Evolutionary conservation across 805 yeast genomes (phyloP), one percentile per base, ranked within the genome.

Genomic region (Scheffersomyces ergatensis): DNA sequence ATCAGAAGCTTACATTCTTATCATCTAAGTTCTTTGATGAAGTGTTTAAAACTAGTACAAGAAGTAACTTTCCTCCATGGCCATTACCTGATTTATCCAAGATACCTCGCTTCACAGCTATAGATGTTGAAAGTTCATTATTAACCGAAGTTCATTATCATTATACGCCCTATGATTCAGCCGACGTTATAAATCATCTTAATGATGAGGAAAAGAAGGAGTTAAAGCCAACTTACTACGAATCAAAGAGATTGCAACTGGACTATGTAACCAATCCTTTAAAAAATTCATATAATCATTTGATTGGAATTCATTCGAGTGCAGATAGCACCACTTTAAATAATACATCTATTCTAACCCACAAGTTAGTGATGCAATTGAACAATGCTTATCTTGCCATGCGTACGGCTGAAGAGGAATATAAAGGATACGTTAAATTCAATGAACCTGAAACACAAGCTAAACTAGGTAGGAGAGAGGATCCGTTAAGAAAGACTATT

Each of bases 111-210:
- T 89, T 78, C 52, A 75, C 76, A 3, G 74, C 90, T 1, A 67
- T 69, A 47, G 97, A 89, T 58, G 95, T 89, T 16, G 96, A 89
- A 55, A 75, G 77, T 51, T 83, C 93, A 0, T 61, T 86, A 42
- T 62, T 85, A 37, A 82, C 88, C 1, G 95, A 86, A 55, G 92
- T 85, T 3, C 78, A 75, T 39, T 84, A 78, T 56, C 82, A 76
- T 44, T 77, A 67, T 41, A 68, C 73, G 7, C 74, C 78, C 30
- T 76, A 77, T 45, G 77, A 76, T 39, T 62, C 74, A 2, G 72
- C 72, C 17, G 74, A 66, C 11, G 55, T 60, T 33, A 47, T 44
- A 0, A 42, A 39, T 12, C 47, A 44, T 14, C 36, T 38, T 14
- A 48, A 43, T 9, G 44, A 32, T 16, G 49, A 48, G 12, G 37